Evolutionary conservation across 2,329 filamentous ascomycete genomes (phyloP), one percentile per base, ranked within the genome.

Genomic region (Penicillium griseofulvum): DNA sequence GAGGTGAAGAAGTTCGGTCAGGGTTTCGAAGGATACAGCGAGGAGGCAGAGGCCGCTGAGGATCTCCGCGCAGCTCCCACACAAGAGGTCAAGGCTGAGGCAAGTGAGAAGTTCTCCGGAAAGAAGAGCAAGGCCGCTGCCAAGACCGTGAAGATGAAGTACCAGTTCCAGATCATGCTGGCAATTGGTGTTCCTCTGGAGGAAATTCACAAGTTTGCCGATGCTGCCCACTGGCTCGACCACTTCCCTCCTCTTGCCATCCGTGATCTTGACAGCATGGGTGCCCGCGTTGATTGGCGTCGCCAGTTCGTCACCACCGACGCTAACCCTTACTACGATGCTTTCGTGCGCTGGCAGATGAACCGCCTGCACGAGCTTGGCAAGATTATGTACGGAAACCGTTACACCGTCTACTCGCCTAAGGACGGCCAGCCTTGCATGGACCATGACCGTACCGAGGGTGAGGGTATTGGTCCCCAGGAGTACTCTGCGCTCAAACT

Each of bases 291-390:
- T 67, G 94, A 97, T 73, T 99, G 93, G 93, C 84, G 93, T 69
- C 83, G 94, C 72, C 88, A 89, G 36, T 90, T 99, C 62, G 88
- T 97, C 61, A 99, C 94, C 7, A 99, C 94, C 2, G 91, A 97
- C 66, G 91, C 91, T 34, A 99, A 99, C 76, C 91, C 91, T 5
- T 97, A 94, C 79, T 99, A 96, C 72, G 93, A 99, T 71, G 84
- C 90, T 5, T 99, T 99, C 68, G 88, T 97, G 38, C 81, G 90
- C 68, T 99, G 94, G 94, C 94, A 97, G 77, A 97, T 97, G 90
- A 92, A 89, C 72, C 88, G 90, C 60, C 82, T 97, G 49, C 90
- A 89, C 75, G 89, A 94, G 71, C 78, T 96, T 58, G 84, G 89
- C 67, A 97, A 97, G 81, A 93, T 97, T 76, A 90, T 92, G 76